These are phyloP conservation scores for Diaporthe nobilis DNA, from an alignment of 2,329 filamentous ascomycete genomes.

Conservation along the genomic window DNA sequence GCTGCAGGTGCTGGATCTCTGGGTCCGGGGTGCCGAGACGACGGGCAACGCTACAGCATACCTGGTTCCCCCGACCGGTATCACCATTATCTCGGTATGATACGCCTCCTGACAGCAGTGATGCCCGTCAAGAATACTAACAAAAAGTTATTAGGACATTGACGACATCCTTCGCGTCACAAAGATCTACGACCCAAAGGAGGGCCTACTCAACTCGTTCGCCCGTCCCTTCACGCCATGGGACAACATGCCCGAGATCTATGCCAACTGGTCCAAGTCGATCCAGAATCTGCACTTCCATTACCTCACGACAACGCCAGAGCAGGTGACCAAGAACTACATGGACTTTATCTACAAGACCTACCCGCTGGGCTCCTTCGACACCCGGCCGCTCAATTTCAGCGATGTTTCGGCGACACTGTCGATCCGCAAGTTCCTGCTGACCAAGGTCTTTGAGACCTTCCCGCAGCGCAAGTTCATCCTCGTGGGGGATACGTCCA, in stretches of 20 bases:
- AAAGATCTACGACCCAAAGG: conserved; percentile 82
- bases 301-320: conserved; percentile 85
- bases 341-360: conserved; percentile 86
- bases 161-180: conserved; percentile 62
- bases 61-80: conserved; percentile 77
- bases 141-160: neutral
- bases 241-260: conserved; percentile 86
- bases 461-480: conserved; percentile 83
- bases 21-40: conserved; percentile 70
- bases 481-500: conserved; percentile 82
- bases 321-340: conserved; percentile 83
- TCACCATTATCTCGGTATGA: conserved; percentile 85
- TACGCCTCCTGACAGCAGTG: conserved; percentile 70
- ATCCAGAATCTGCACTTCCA: conserved; percentile 82
- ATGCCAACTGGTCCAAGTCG: conserved; percentile 79
- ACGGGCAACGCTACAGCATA: conserved; percentile 83
- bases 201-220: conserved; percentile 84
- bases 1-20: conserved; percentile 79
- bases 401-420: conserved; percentile 81
- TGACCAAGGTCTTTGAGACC: conserved; percentile 80
- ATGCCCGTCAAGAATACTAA: neutral
- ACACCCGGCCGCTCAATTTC: conserved; percentile 85
- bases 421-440: conserved; percentile 77
- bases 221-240: conserved; percentile 78
- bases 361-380: conserved; percentile 83